Percentiles rank a stretch among this genome's conserved stretches.
phyloP scores from a whole-genome alignment of 2,329 filamentous ascomycete genomes.

The Pseudopithomyces maydicus region DNA sequence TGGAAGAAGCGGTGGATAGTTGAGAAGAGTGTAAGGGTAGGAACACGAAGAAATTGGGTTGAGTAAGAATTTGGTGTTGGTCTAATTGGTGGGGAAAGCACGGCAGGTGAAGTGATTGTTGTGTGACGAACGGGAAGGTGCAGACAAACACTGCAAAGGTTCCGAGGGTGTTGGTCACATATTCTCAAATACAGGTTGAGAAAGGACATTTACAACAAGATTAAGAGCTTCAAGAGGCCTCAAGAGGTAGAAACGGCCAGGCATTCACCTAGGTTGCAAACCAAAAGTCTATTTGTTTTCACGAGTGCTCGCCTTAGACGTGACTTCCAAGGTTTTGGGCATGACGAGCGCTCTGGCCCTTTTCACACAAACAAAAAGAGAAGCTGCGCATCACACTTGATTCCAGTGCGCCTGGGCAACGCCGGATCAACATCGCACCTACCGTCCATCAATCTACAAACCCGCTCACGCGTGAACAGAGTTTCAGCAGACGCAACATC shows the following conservation, averaged over 20 bases:
- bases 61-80: not conserved
- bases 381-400: not conserved
- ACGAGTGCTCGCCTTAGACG: too few species aligned
- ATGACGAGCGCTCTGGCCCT: not conserved
- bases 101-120: constrained; percentile 3
- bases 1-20: not conserved
- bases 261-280: too few species aligned
- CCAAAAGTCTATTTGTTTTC: too few species aligned
- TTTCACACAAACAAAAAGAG: not conserved
- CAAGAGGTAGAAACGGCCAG: too few species aligned
- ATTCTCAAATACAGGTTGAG: not conserved
- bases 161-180: not conserved
- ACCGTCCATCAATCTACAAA: not conserved
- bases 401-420: not conserved
- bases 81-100: not conserved
- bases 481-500: not conserved
- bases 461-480: not conserved
- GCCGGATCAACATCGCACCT: not conserved
- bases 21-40: not conserved
- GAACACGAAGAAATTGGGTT: not conserved
- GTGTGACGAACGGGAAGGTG: constrained; percentile 1
- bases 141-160: not conserved
- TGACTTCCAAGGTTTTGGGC: too few species aligned
- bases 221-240: too few species aligned
- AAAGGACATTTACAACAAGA: too few species aligned